Base-by-base conservation (phyloP, 2,329 filamentous ascomycete species). In the Pseudogymnoascus sp. region DNA sequence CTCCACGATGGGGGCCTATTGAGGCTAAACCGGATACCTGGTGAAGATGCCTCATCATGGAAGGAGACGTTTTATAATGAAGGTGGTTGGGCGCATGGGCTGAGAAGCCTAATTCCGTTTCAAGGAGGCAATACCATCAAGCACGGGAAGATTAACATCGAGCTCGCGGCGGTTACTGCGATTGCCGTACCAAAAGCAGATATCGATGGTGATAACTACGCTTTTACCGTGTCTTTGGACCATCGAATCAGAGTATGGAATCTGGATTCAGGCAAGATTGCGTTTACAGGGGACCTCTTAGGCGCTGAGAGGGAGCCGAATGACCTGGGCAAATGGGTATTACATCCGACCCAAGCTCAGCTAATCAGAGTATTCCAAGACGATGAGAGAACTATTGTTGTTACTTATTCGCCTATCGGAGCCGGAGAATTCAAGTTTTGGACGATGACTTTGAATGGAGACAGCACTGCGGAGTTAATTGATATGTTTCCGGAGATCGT, bases 401-500 rank as follows among this genome's bases (percentile, higher is more conserved):
- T 91, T 38, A 93, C 91, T 8, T 96, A 92, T 75, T 97, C 93
- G 10, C 93, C 95, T 0, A 86, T 95, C 67, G 89, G 92, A 31
- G 84, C 87, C 42, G 90, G 95, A 36, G 88, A 93, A 72, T 97
- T 99, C 81, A 97, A 96, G 74, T 93, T 99, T 73, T 99, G 93
- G 91, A 82, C 78, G 67, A 76, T 86, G n/a, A 84, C 84, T 62
- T 83, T 89, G 17, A 84, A 87, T 68, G 84, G 87, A 62, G 83
- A 83, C 69, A 81, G 88, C 69, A 67, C 77, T 69, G 68, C 76
- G 67, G 80, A 86, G 8, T 80, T 96, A 13, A 83, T 86, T 66
- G 91, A 96, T 69, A 78, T 91, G 21, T 92, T 90, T 68, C 83
- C 89, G 0, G 79, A 82, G 10, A 72, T 82, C 11, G 79, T 95